These are phyloP conservation scores for Quercus tomentella DNA, from an alignment of 331 rosid genomes.

Conservation along the genomic window DNA sequence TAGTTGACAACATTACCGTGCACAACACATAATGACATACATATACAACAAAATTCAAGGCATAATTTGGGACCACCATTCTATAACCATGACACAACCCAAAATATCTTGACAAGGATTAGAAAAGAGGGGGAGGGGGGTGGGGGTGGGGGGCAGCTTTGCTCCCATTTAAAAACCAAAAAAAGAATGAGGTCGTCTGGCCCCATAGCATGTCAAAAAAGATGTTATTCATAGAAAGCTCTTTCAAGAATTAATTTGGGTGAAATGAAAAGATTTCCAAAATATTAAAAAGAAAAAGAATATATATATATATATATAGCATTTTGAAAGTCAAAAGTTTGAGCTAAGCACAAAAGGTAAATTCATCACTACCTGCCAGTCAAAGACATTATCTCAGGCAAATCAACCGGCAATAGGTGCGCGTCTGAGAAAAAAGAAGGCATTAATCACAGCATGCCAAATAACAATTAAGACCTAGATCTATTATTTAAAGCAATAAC, in stretches of 20 bases:
- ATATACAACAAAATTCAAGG: neutral
- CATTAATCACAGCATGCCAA: neutral
- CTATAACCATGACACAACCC: neutral
- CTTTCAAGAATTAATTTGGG: neutral
- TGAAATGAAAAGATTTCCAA: neutral
- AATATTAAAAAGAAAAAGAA: neutral
- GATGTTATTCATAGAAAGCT: neutral
- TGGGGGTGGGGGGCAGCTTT: no score
- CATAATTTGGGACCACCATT: no score
- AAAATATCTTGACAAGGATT: neutral
- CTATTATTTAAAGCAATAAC: neutral
- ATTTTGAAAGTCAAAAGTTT: neutral
- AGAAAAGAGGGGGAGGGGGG: neutral
- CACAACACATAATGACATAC: neutral
- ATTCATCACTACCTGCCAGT: conserved; percentile 62
- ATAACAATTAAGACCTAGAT: neutral
- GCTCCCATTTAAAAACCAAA: neutral
- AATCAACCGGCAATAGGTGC: conserved; percentile 79
- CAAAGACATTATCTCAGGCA: conserved; percentile 70
- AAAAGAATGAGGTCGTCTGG: no score
- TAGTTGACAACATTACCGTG: neutral
- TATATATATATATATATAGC: neutral
- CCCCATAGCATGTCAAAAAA: neutral
- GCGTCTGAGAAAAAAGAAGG: conserved; percentile 53
- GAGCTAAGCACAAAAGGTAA: neutral